A percentile compares a stretch with the other conserved stretches of the same genome.
Evolutionary conservation across 2,329 filamentous ascomycete genomes (phyloP).

Genomic region (Truncatella angustata): DNA sequence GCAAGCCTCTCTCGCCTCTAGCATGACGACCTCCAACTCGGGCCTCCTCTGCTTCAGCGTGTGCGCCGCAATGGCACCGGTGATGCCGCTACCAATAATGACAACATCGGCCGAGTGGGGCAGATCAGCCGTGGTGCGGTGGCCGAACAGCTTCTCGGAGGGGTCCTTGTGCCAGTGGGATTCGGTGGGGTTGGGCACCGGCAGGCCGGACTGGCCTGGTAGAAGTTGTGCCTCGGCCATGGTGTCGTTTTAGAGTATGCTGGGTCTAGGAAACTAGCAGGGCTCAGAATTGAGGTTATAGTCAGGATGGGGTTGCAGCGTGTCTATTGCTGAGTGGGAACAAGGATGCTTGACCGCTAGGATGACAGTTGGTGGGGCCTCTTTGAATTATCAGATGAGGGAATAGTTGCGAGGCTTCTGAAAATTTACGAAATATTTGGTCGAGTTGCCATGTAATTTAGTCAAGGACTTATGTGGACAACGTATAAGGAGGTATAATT

Average conservation of each 20-base stretch:
- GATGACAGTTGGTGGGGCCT: slow-evolving; percentile 1
- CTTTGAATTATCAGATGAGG: too few relatives aligned
- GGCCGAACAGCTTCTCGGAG: slow-evolving; percentile 61
- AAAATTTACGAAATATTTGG: too few relatives aligned
- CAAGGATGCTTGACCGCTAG: background rate
- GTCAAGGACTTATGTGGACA: too few relatives aligned
- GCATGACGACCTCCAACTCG: slow-evolving; percentile 60
- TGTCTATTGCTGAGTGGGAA: background rate
- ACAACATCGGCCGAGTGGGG: slow-evolving; percentile 65
- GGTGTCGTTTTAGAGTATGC: too few relatives aligned
- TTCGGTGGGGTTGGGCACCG: slow-evolving; percentile 56
- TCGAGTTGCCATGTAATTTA: too few relatives aligned
- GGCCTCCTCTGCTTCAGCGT: slow-evolving; percentile 50
- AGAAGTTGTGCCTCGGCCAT: slow-evolving; percentile 13
- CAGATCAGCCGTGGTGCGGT: slow-evolving; percentile 63
- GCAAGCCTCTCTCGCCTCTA: slow-evolving; percentile 78
- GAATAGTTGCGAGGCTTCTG: background rate
- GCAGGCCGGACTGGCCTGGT: slow-evolving; percentile 49
- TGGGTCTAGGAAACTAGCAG: too few relatives aligned
- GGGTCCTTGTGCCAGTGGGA: slow-evolving; percentile 76
- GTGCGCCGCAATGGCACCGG: slow-evolving; percentile 69
- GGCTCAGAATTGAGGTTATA: too few relatives aligned
- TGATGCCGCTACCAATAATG: slow-evolving; percentile 74
- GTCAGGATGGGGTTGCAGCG: too few relatives aligned
- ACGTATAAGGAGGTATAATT: too few relatives aligned